Evolutionary conservation across 202 grass and related monocot genomes (phyloP).

Genomic region (Miscanthus sacchariflorus): DNA sequence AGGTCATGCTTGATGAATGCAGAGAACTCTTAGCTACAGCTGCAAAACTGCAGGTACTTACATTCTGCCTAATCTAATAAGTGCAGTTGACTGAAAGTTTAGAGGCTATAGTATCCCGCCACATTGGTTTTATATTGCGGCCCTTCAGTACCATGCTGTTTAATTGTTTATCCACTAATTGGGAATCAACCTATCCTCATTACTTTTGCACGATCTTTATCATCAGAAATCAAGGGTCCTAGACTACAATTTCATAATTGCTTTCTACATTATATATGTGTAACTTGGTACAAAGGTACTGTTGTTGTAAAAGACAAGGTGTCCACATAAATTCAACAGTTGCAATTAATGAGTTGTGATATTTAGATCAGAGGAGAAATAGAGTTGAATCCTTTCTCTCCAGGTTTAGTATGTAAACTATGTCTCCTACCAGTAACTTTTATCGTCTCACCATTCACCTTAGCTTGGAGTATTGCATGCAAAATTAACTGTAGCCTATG

Average conservation of each 20-base stretch:
- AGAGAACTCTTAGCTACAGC: conserved; percentile 71
- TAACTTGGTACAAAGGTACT: background rate
- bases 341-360: background rate
- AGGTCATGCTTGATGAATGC: conserved; percentile 80
- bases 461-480: background rate
- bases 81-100: background rate
- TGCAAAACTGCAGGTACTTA: conserved; percentile 75
- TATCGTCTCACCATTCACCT: background rate
- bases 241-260: background rate
- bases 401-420: background rate
- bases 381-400: background rate
- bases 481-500: background rate
- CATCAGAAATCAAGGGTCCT: background rate
- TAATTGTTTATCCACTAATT: background rate
- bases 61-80: conserved; percentile 1
- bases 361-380: background rate
- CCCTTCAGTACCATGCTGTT: background rate
- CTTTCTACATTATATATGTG: background rate
- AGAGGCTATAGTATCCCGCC: background rate
- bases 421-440: background rate
- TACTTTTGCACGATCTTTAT: background rate
- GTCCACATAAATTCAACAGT: background rate
- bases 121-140: background rate
- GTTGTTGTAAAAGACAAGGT: background rate
- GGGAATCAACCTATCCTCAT: background rate